Evolutionary conservation across 495 filamentous ascomycete species (phyloP), one percentile per base, ranked within the genome.

Genomic region (Podospora pseudoanserina): DNA sequence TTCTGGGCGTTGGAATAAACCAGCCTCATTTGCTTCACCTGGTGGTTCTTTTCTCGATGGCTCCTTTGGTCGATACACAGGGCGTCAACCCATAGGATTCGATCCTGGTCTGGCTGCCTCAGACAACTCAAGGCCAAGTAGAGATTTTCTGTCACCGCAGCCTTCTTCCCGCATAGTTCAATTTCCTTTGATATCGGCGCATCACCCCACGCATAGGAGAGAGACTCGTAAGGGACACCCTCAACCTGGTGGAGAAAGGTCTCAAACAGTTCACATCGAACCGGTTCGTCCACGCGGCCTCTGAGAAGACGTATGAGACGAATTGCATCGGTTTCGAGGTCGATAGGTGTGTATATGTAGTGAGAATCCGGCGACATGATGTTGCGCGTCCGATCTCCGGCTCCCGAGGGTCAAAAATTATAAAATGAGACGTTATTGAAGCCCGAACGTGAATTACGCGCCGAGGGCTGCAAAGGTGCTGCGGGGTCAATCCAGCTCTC

Each of bases 161-260:
- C 20, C 7, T 15, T 30, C 11, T 67, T 27, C 4, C 60, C 49
- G 26, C 58, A 49, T 4, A 67, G 19, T 26, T 39, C n/a, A 15
- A 63, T 20, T 20, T 19, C 18, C 0, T n/a, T 53, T 15, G 5
- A 34, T 15, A 32, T 32, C 26, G 13, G 19, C 18, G 18, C 4
- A 3, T 30, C 60, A 2, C 66, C 60, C 66, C 66, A 67, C 15
- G 19, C 49, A 44, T 67, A 67, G 3, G 66, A 67, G 20, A 67
- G 60, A n/a, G 66, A 53, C 15, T 39, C 32, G 27, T 67, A 67
- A 23, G 65, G 23, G n/a, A 61, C 19, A 5, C 57, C 65, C 0
- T 30, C 16, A 6, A 55, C 59, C 5, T 54, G 39, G 26, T 55
- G 20, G 26, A 27, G 5, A 19, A 30, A 62, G 11, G 65, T 20